These are phyloP conservation scores for Cyclotella choctawhatcheeana DNA, from an alignment of 108 stramenopile genomes.

Conservation along the genomic window DNA sequence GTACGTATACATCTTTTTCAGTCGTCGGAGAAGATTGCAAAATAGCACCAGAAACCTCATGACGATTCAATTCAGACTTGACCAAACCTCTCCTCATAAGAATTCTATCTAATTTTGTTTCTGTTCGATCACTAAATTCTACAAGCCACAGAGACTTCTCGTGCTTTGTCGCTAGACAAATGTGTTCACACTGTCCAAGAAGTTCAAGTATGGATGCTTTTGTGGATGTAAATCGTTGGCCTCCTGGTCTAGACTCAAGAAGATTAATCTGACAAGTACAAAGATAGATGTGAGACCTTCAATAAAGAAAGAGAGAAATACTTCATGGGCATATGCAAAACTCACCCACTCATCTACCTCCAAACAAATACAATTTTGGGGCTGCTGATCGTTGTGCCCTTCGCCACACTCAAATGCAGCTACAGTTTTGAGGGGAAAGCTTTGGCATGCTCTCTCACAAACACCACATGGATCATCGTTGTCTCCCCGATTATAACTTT, in stretches of 20 bases:
- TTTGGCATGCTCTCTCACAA: not conserved
- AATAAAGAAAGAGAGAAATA: not conserved
- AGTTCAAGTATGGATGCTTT: not conserved
- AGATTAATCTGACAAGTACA: not conserved
- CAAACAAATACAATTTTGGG: not conserved
- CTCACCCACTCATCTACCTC: not conserved
- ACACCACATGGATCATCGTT: not conserved
- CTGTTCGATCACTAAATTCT: not conserved
- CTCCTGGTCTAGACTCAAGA: not conserved
- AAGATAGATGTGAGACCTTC: no score
- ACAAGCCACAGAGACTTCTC: not conserved
- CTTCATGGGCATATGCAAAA: not conserved
- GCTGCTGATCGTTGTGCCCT: not conserved
- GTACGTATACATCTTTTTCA: not conserved
- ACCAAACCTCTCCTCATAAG: not conserved
- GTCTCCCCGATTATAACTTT: not conserved
- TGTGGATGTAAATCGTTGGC: not conserved
- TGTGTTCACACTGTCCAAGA: not conserved
- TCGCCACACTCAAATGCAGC: not conserved
- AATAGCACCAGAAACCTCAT: not conserved
- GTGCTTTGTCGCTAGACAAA: not conserved
- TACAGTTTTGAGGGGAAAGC: not conserved
- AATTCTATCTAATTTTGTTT: not conserved
- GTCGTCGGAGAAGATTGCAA: not conserved
- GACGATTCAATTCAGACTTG: not conserved